Conservation (phyloP, 2,329 filamentous ascomycete species). For the Hymenoscyphus fraxineus region DNA sequence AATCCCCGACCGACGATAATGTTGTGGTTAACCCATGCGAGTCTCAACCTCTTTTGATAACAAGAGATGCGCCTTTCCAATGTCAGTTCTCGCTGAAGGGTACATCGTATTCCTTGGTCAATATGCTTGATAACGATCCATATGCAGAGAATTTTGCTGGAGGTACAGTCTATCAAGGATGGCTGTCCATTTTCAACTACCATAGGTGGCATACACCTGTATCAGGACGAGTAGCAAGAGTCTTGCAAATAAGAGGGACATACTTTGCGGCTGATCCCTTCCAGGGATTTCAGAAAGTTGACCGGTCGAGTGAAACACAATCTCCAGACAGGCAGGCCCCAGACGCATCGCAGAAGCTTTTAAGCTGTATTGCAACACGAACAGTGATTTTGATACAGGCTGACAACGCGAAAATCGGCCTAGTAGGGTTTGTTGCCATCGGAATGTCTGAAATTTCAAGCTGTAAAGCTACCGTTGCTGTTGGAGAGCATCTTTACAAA, state of each 20-base stretch:
- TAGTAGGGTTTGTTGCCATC: constrained; percentile 67
- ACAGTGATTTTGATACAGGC: constrained; percentile 69
- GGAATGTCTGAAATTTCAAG: constrained; percentile 76
- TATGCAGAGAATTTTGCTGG: constrained; percentile 53
- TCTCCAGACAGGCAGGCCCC: too few species aligned
- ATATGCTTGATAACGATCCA: constrained; percentile 59
- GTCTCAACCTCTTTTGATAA: constrained; percentile 53
- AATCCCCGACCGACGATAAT: constrained; percentile 48
- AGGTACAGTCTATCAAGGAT: constrained; percentile 68
- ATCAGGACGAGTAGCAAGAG: constrained; percentile 54
- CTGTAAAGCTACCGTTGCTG: constrained; percentile 65
- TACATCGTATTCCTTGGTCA: constrained; percentile 61
- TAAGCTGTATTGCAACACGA: constrained; percentile 64
- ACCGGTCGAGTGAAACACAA: too few species aligned
- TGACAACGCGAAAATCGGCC: constrained; percentile 61
- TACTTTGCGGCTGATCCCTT: constrained; percentile 61
- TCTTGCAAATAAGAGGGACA: constrained; percentile 58
- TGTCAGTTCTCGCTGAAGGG: constrained; percentile 67
- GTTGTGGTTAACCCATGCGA: constrained; percentile 64
- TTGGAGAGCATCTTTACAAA: constrained; percentile 63
- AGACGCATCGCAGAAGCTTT: constrained; percentile 55
- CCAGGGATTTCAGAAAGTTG: constrained; percentile 28
- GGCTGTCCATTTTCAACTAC: constrained; percentile 63
- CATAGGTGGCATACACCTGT: constrained; percentile 72
- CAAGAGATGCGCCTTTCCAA: constrained; percentile 47